Percentiles rank a stretch among this genome's conserved stretches.
phyloP scores from a whole-genome alignment of 2,329 filamentous ascomycete genomes.

The Cytospora piceae region DNA sequence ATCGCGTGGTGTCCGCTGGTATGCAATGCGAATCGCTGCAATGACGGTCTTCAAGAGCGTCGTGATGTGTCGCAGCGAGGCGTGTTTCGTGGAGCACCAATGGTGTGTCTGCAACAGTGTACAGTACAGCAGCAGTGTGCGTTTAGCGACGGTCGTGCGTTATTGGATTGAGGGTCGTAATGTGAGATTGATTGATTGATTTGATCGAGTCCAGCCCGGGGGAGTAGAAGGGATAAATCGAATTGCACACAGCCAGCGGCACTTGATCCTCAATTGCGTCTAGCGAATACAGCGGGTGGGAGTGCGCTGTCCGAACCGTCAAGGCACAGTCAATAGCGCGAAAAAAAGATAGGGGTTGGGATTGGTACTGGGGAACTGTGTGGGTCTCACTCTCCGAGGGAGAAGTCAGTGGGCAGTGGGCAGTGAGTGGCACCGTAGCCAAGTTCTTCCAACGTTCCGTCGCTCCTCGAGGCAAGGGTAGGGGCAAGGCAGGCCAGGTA shows the following conservation, averaged over 20 bases:
- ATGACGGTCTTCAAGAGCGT: slow-evolving; percentile 20
- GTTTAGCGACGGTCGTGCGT: slow-evolving; percentile 5
- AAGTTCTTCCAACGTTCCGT: not conserved
- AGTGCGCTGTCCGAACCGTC: slow-evolving; percentile 31
- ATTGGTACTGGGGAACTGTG: slow-evolving; percentile 26
- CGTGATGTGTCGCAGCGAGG: slow-evolving; percentile 29
- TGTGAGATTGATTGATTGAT: slow-evolving; percentile 5
- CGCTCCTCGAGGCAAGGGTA: slow-evolving; percentile 23
- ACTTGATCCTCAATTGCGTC: slow-evolving; percentile 29
- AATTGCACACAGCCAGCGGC: slow-evolving; percentile 21
- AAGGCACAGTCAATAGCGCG: slow-evolving; percentile 31
- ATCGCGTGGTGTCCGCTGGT: slow-evolving; percentile 19
- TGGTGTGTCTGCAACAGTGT: slow-evolving; percentile 12
- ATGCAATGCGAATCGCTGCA: slow-evolving; percentile 16
- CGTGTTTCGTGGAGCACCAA: slow-evolving; percentile 14
- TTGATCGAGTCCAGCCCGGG: slow-evolving; percentile 32
- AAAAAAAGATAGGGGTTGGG: slow-evolving; percentile 31
- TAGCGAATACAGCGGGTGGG: slow-evolving; percentile 31
- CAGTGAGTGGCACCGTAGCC: slow-evolving; percentile 9
- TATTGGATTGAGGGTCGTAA: slow-evolving; percentile 9
- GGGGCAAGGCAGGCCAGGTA: slow-evolving; percentile 10
- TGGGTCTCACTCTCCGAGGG: slow-evolving; percentile 25
- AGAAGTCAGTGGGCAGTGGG: slow-evolving; percentile 10
- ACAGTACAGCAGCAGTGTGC: slow-evolving; percentile 7
- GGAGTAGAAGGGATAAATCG: slow-evolving; percentile 24